These are phyloP conservation scores for Kurtzmaniella quercitrusa DNA, from an alignment of 1,139 yeast species.

Conservation along the genomic window DNA sequence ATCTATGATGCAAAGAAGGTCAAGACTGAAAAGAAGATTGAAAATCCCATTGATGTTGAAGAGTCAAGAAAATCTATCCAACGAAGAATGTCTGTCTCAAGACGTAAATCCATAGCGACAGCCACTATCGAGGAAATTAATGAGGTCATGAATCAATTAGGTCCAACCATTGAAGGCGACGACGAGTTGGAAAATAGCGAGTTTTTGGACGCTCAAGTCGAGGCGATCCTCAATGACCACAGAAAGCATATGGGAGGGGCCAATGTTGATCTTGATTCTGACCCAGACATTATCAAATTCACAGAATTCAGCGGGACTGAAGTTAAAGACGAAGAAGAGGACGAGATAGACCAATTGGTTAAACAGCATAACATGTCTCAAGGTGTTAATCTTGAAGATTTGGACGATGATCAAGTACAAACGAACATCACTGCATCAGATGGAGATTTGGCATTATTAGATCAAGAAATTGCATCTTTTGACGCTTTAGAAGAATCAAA, in stretches of 20 bases:
- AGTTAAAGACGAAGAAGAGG: conserved; percentile 32
- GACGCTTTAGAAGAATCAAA: conserved; percentile 37
- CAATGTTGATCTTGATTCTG: conserved; percentile 18
- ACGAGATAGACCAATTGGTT: conserved; percentile 35
- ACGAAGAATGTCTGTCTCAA: conserved; percentile 33
- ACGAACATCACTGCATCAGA: conserved; percentile 7
- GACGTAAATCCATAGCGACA: conserved; percentile 38
- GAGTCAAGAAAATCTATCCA: conserved; percentile 6
- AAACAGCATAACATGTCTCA: conserved; percentile 33
- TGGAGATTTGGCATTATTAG: conserved; percentile 19
- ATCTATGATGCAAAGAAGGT: conserved; percentile 8
- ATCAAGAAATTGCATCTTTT: conserved; percentile 39
- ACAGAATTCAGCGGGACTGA: conserved; percentile 26
- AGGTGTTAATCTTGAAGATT: conserved; percentile 28
- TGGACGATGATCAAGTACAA: conserved; percentile 13
- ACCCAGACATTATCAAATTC: conserved; percentile 15
- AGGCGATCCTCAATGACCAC: conserved; percentile 27
- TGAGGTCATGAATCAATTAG: conserved; percentile 36
- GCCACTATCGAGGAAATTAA: conserved; percentile 40
- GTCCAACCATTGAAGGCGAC: conserved; percentile 33
- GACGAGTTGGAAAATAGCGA: conserved; percentile 34
- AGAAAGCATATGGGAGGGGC: conserved; percentile 7
- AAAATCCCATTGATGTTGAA: conserved; percentile 3
- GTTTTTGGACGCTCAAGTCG: conserved; percentile 33
- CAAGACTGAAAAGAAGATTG: background rate